Base-by-base conservation (phyloP, 2,329 filamentous ascomycete genomes). In the Basipetospora sp. region DNA sequence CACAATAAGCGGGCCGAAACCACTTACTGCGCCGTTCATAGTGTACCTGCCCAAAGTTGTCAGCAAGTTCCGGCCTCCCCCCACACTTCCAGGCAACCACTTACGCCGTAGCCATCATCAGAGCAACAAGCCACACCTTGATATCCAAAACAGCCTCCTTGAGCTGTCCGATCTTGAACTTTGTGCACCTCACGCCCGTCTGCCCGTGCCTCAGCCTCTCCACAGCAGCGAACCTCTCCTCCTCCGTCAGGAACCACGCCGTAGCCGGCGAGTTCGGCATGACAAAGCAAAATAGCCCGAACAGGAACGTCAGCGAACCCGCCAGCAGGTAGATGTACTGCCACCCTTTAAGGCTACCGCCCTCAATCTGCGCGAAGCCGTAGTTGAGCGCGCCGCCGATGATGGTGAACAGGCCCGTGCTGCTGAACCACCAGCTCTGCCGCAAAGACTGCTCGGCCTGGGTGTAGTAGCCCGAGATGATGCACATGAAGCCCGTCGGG, bases 1-100 rank as follows among this genome's bases (percentile, higher is more conserved):
- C 1, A 84, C 77, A 42, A 83, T 83, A 2, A 83, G 57, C 0
- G 78, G 77, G 0, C 78, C 78, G 48, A 83, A 83, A 1, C 77
- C 77, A 26, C 67, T 71, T 9, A 83, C 72, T 5, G 77, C 79
- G 8, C 78, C 78, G 47, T 83, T 83, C 42, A 82, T 70, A 0
- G 75, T 80, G 47, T 82, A 80, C 9, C 41, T 39, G n/a, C n/a
- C n/a, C n/a, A n/a, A n/a, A n/a, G n/a, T n/a, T n/a, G n/a, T n/a
- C n/a, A n/a, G n/a, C n/a, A n/a, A n/a, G n/a, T n/a, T n/a, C n/a
- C n/a, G n/a, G n/a, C n/a, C n/a, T n/a, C n/a, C n/a, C n/a, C n/a
- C n/a, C n/a, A n/a, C n/a, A n/a, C n/a, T n/a, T n/a, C n/a, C n/a
- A n/a, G n/a, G n/a, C n/a, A n/a, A 37, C 4, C 20, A 42, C 41